Evolutionary conservation across 768 basidiomycete genomes (phyloP), one percentile per base, ranked within the genome.

Genomic region (Amyloporia xantha): DNA sequence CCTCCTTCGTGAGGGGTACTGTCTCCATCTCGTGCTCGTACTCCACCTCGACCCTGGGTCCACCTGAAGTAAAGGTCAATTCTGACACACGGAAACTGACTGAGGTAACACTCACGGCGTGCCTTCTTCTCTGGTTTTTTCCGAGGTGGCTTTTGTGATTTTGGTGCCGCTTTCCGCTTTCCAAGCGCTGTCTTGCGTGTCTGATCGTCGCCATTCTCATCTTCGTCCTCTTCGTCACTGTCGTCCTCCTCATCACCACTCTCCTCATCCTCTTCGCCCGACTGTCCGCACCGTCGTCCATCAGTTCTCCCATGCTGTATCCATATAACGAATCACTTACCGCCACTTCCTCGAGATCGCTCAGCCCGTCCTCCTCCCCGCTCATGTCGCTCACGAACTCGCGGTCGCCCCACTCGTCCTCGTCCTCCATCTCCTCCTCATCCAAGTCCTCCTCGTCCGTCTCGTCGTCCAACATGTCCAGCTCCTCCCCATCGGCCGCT

Each of bases 21-120:
- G 53, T 82, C 62, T 86, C 91, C 66, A 86, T 74, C 70, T 96
- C 94, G 64, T 90, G 81, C 66, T 98, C 94, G 80, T 96, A 96
- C 67, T 97, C 95, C 59, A 98, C 85, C 64, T 97, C 91, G 61
- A 98, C 85, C 55, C 84, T 75, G 12, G 91, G 85, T 17, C 59
- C 75, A 84, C 84, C 64, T 9, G 52, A 35, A 39, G 36, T 44
- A 20, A 38, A 39, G 7, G 19, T 39, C 38, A 39, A 39, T 39
- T 9, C 20, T 17, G 38, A 6, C 7, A 21, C 17, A 39, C 6
- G n/a, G n/a, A n/a, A n/a, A n/a, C n/a, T n/a, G n/a, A n/a, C n/a
- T n/a, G n/a, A n/a, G 6, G 28, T 17, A 25, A 42, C 23, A 73
- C 78, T 55, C 62, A 80, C 83, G 77, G 57, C 77, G 82, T 23